Conservation (phyloP, 192 early-diverging fungal species). For the Coemansia sp. region DNA sequence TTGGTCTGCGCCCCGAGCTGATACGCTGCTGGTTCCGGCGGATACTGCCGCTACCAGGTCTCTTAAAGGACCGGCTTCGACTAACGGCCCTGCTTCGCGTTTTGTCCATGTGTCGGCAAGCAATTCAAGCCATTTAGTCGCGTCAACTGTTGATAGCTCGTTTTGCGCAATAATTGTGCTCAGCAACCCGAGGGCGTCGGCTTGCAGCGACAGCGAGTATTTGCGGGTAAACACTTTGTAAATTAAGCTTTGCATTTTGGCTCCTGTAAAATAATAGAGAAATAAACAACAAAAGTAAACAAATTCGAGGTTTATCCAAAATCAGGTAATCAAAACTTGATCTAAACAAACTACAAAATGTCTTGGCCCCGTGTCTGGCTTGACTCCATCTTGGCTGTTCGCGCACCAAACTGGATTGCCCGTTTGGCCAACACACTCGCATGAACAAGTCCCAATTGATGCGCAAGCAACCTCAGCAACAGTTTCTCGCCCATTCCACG, state of each 20-base stretch:
- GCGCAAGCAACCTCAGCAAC: constrained; percentile 73
- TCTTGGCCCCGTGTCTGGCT: constrained; percentile 36
- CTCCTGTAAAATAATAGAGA: too few relatives aligned
- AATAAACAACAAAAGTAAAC: background rate
- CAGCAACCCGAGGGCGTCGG: constrained; percentile 69
- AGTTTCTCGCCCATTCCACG: constrained; percentile 89
- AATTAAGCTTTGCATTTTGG: constrained; percentile 55
- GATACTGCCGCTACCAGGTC: constrained; percentile 31
- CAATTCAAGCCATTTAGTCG: constrained; percentile 63
- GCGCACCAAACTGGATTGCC: constrained; percentile 97
- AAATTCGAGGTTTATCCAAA: background rate
- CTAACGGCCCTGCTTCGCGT: constrained; percentile 55
- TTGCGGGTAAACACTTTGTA: constrained; percentile 75
- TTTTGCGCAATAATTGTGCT: constrained; percentile 57
- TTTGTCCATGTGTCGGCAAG: constrained; percentile 72
- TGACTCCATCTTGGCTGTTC: constrained; percentile 88
- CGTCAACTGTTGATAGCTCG: constrained; percentile 46
- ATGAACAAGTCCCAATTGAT: constrained; percentile 61
- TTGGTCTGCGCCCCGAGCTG: background rate
- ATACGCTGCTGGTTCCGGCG: constrained; percentile 19
- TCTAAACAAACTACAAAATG: constrained; percentile 3
- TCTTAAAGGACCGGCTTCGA: constrained; percentile 44
- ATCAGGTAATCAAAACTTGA: background rate
- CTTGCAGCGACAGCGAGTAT: constrained; percentile 73
- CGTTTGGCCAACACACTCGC: constrained; percentile 72